Base-by-base conservation (phyloP, 768 basidiomycete genomes). In the Boletus sp. region DNA sequence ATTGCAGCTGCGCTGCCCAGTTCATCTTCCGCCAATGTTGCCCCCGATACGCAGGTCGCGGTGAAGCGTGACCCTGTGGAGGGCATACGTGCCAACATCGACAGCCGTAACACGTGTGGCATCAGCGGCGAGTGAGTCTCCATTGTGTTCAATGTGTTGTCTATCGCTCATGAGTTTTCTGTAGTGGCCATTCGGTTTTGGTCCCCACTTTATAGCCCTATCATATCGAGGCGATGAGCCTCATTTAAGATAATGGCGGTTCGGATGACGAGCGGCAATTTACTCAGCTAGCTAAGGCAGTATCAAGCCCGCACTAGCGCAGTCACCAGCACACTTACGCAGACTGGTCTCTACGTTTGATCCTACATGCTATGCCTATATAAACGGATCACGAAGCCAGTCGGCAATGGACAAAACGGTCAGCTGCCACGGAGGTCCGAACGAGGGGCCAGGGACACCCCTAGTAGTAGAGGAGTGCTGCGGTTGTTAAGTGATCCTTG, bases 181-280 rank as follows among this genome's bases (percentile, higher is more conserved):
- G 14, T 19, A 50, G 49, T 6, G 17, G n/a, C 23, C 4, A 7
- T 8, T n/a, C n/a, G 19, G 21, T 25, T 37, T 21, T 34, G 35
- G 10, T 39, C 25, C 15, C 32, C n/a, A 27, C 41, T 56, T 62
- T 62, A 61, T 61, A 50, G n/a, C 30, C 35, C 38, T 15, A 3
- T n/a, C 23, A n/a, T n/a, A n/a, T n/a, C n/a, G 29, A 30, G 47
- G 49, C 46, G 53, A 48, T 51, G 50, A 37, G 29, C 15, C n/a
- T n/a, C n/a, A 46, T 32, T 25, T 8, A 37, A 54, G 51, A 27
- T 49, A 32, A 47, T 23, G 23, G 23, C 46, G 13, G 1, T 10
- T 47, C 32, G 15, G 45, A 23, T 43, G 23, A 25, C 25, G 19
- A 3, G 27, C 15, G 41, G 35, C 35, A n/a, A 17, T 25, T 27